Evolutionary conservation across 2,329 filamentous ascomycete genomes (phyloP), one percentile per base, ranked within the genome.

Genomic region (Penicillium sp.): DNA sequence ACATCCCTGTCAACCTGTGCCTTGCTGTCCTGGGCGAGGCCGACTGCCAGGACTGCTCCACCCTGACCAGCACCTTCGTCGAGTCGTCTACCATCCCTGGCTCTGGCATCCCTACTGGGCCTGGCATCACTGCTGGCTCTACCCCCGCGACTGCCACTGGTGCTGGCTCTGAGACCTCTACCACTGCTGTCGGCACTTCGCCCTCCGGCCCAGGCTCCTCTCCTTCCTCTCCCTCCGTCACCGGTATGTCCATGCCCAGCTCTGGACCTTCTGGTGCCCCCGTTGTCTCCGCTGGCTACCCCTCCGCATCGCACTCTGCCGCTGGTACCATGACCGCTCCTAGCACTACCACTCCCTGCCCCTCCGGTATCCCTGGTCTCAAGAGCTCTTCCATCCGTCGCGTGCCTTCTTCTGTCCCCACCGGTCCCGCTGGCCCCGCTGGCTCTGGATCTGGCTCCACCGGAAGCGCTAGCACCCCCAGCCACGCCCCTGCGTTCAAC

Each of bases 11-110:
- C 60, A 71, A 72, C 48, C 25, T 70, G 19, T 22, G 19, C 19
- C 45, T 72, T 30, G 67, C 68, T 40, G 70, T 69, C 8, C 56
- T 71, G 33, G 70, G 70, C 8, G 65, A 70, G 49, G 68, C 58
- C n/a, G 61, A 72, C 7, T 71, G 70, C 65, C 45, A 68, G 42
- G 55, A 67, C 37, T 30, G 37, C 33, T 42, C 63, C 4, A 14
- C 51, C 19, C 51, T 46, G 57, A 42, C 40, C 25, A 43, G 56
- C 40, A 48, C 57, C 16, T 45, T 66, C 25, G 45, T 59, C 8
- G 38, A 45, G 38, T 40, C 51, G 7, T 40, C 35, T 26, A 26
- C 51, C 7, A 13, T 40, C 26, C 13, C 33, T 3, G 16, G 33
- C 33, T 37, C 35, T 5, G 46, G 42, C 28, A 4, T 46, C 30